phyloP scores from a whole-genome alignment of 164 flowering plant genomes.

The Houttuynia cordata region DNA sequence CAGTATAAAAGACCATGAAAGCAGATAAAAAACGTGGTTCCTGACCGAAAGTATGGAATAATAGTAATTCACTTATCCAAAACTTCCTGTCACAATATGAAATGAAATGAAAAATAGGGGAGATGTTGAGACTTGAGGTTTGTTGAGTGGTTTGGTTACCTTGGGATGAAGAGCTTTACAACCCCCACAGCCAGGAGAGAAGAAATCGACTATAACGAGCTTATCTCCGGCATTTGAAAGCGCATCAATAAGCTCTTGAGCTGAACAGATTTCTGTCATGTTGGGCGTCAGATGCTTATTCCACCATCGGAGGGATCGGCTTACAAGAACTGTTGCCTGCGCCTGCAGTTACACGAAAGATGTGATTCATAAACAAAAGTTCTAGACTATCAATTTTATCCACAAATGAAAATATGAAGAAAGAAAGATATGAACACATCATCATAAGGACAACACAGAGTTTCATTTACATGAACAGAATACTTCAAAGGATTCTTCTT shows the following conservation, averaged over 20 bases:
- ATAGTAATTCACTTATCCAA: too few relatives aligned
- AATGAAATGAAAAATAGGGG: too few relatives aligned
- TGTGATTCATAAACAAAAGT: background rate
- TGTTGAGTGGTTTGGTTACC: constrained; percentile 22
- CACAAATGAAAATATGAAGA: background rate
- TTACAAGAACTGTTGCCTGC: constrained; percentile 32
- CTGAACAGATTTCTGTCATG: constrained; percentile 72
- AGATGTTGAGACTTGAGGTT: background rate
- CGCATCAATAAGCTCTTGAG: constrained; percentile 47
- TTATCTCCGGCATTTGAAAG: constrained; percentile 54
- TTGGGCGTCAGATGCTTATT: constrained; percentile 58
- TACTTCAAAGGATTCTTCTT: background rate
- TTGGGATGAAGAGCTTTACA: constrained; percentile 92
- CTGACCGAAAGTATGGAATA: constrained; percentile 3
- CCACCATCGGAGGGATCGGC: constrained; percentile 71
- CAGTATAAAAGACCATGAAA: too few relatives aligned
- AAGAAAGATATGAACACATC: too few relatives aligned
- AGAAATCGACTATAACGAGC: constrained; percentile 70
- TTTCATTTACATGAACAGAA: background rate
- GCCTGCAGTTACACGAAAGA: constrained; percentile 20
- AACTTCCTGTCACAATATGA: too few relatives aligned
- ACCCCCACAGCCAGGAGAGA: constrained; percentile 94
- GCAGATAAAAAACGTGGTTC: too few relatives aligned
- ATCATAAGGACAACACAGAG: background rate
- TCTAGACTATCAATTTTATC: background rate